A percentile compares a stretch with the other conserved stretches of the same genome.
Conservation (phyloP, 2,329 filamentous ascomycete species). For the Onygenales sp. region DNA sequence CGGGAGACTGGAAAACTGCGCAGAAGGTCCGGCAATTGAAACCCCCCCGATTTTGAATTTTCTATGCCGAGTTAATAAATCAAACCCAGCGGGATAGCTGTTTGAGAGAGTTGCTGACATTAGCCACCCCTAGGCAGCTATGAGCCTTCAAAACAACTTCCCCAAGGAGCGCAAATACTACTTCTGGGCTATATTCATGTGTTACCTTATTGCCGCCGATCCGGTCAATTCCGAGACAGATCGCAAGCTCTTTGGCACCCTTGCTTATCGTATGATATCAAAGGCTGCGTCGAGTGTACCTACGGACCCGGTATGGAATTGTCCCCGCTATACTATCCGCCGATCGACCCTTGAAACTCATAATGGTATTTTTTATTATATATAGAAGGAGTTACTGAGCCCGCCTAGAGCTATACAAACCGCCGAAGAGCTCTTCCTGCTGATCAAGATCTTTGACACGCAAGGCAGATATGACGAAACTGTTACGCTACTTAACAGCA, state of each 20-base stretch:
- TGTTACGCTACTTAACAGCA: constrained; percentile 32
- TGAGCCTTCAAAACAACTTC: constrained; percentile 41
- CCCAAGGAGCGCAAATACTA: constrained; percentile 39
- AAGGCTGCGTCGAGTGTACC: constrained; percentile 38
- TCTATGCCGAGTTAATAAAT: background rate
- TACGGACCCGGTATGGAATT: constrained; percentile 30
- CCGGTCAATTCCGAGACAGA: constrained; percentile 30
- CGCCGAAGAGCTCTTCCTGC: constrained; percentile 36
- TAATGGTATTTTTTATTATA: constrained; percentile 12
- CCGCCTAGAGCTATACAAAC: constrained; percentile 36
- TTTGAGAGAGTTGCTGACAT: constrained; percentile 15
- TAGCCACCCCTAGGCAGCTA: constrained; percentile 31
- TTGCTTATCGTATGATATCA: constrained; percentile 41
- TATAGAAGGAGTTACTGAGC: constrained; percentile 32
- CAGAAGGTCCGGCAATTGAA: constrained; percentile 34
- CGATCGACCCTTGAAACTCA: constrained; percentile 8
- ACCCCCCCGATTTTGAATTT: background rate
- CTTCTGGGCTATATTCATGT: constrained; percentile 41
- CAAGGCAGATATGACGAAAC: constrained; percentile 32
- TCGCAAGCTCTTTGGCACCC: constrained; percentile 38
- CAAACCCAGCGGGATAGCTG: background rate
- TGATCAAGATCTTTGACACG: constrained; percentile 34
- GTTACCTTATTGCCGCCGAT: constrained; percentile 31
- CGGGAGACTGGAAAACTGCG: constrained; percentile 36
- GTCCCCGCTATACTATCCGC: background rate